Conservation (phyloP, 352 stramenopile genomes). For the Plasmopara muralis region DNA sequence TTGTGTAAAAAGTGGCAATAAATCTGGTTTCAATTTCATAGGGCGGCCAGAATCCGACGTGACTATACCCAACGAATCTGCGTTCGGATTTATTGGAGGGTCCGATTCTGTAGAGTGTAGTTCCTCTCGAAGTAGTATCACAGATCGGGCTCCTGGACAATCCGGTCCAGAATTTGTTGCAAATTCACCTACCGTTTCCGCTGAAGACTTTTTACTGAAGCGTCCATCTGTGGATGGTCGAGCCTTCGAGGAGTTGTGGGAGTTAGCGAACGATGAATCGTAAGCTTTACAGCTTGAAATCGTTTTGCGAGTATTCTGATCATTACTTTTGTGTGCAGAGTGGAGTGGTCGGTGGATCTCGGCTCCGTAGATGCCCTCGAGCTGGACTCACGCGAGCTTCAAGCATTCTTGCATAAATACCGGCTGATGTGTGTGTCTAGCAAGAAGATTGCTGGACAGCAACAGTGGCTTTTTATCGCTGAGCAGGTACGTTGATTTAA, state of each 20-base stretch:
- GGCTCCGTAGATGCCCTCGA: slow-evolving; percentile 33
- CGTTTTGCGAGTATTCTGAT: slow-evolving; percentile 1
- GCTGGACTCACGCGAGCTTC: slow-evolving; percentile 50
- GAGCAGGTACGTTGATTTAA: slow-evolving; percentile 49
- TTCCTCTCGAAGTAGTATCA: slow-evolving; percentile 36
- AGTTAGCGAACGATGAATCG: slow-evolving; percentile 64
- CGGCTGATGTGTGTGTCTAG: slow-evolving; percentile 63
- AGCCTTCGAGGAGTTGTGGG: slow-evolving; percentile 72
- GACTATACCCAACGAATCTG: slow-evolving; percentile 32
- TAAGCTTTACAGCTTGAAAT: slow-evolving; percentile 25
- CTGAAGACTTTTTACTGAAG: slow-evolving; percentile 57
- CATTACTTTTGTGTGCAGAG: slow-evolving; percentile 27
- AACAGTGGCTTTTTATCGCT: slow-evolving; percentile 72
- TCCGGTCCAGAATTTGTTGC: slow-evolving; percentile 25
- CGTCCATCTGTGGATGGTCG: slow-evolving; percentile 36
- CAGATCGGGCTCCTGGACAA: slow-evolving; percentile 38
- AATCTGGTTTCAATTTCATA: slow-evolving; percentile 32
- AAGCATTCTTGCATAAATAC: slow-evolving; percentile 52
- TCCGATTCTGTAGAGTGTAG: slow-evolving; percentile 36
- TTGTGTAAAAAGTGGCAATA: slow-evolving; percentile 12
- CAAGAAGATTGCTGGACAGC: slow-evolving; percentile 67
- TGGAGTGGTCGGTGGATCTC: slow-evolving; percentile 69
- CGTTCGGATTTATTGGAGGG: slow-evolving; percentile 74
- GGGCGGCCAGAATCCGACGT: slow-evolving; percentile 14
- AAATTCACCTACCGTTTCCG: slow-evolving; percentile 28